Evolutionary conservation across 2,329 filamentous ascomycete species (phyloP).

Genomic region (Aspergillus fructus): DNA sequence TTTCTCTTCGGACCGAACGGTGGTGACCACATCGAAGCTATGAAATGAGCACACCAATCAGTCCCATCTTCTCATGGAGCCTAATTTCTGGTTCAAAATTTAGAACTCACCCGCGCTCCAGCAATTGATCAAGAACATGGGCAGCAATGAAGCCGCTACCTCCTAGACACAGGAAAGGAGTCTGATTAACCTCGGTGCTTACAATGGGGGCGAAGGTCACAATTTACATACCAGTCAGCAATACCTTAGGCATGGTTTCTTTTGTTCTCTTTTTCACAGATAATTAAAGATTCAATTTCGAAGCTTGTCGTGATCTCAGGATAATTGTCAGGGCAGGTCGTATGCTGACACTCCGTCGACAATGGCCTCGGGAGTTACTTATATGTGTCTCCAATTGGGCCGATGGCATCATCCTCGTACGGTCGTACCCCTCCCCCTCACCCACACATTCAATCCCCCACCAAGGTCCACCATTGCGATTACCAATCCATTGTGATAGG

Average conservation of each 20-base stretch:
- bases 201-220: background rate
- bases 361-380: background rate
- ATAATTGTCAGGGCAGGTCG: background rate
- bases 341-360: background rate
- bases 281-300: background rate
- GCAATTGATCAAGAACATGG: constrained; percentile 60
- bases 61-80: background rate
- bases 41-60: constrained; percentile 10
- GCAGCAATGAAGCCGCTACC: constrained; percentile 66
- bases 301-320: too few relatives aligned
- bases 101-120: constrained; percentile 49
- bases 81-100: background rate
- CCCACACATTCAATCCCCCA: constrained; percentile 2
- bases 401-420: background rate
- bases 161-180: constrained; percentile 35
- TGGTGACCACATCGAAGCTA: constrained; percentile 62
- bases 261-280: background rate
- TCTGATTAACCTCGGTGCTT: constrained; percentile 12
- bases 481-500: constrained; percentile 14
- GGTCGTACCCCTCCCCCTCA: background rate
- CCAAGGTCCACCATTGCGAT: constrained; percentile 11
- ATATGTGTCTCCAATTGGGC: background rate
- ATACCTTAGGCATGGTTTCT: constrained; percentile 39
- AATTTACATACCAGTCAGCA: constrained; percentile 33
- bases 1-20: constrained; percentile 62